Evolutionary conservation across 345 rosid genomes (phyloP).

Genomic region (Lagerstroemia speciosa): DNA sequence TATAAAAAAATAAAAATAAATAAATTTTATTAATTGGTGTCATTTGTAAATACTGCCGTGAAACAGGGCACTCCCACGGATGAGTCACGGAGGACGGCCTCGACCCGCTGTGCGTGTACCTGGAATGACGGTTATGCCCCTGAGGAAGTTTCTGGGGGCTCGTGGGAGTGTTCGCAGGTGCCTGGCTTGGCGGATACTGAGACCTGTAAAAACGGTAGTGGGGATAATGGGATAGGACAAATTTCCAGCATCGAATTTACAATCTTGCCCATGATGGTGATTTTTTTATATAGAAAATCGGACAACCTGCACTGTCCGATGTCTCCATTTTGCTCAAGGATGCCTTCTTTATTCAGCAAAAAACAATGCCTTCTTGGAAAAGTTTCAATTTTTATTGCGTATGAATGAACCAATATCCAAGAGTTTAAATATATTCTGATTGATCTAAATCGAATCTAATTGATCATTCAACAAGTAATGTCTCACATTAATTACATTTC

Average conservation of each 20-base stretch:
- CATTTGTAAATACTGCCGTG: too few relatives aligned
- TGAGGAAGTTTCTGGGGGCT: background rate
- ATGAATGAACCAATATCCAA: too few relatives aligned
- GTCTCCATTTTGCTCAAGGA: background rate
- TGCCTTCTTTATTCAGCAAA: background rate
- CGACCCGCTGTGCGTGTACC: too few relatives aligned
- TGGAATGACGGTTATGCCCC: background rate
- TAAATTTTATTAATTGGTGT: too few relatives aligned
- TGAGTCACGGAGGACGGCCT: too few relatives aligned
- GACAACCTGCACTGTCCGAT: background rate
- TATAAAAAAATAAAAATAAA: too few relatives aligned
- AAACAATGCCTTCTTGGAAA: too few relatives aligned
- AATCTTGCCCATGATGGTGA: background rate
- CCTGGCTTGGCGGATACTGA: background rate
- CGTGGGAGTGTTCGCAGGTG: background rate
- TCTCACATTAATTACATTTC: too few relatives aligned
- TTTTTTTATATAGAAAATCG: background rate
- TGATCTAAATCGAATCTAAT: too few relatives aligned
- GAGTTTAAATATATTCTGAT: too few relatives aligned
- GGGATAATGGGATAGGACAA: slow-evolving; percentile 3
- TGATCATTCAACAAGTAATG: too few relatives aligned
- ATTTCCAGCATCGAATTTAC: slow-evolving; percentile 1
- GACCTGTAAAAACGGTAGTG: background rate
- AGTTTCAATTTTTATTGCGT: background rate
- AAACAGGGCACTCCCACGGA: too few relatives aligned